Conservation (phyloP, 768 basidiomycete genomes). For the Leccinum fibrillosum region DNA sequence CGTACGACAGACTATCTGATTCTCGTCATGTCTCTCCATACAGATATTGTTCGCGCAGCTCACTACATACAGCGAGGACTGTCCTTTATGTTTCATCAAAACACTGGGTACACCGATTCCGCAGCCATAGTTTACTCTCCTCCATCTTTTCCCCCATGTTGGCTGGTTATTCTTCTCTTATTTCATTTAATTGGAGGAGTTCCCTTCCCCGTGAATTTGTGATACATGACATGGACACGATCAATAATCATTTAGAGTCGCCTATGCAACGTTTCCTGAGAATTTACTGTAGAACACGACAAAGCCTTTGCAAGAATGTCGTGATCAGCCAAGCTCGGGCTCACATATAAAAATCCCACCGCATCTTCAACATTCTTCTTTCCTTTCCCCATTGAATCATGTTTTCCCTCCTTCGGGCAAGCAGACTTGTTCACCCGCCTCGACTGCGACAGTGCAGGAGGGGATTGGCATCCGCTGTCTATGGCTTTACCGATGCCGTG, state of each 20-base stretch:
- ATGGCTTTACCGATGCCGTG: slow-evolving; percentile 84
- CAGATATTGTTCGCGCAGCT: slow-evolving; percentile 25
- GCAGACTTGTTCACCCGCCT: slow-evolving; percentile 21
- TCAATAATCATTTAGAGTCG: slow-evolving; percentile 15
- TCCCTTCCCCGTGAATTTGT: slow-evolving; percentile 23
- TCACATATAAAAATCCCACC: not conserved
- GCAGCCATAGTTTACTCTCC: slow-evolving; percentile 16
- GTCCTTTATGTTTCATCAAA: slow-evolving; percentile 11
- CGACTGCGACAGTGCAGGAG: slow-evolving; percentile 13
- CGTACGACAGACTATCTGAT: slow-evolving; percentile 36
- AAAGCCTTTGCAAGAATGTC: slow-evolving; percentile 17
- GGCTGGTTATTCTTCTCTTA: slow-evolving; percentile 12
- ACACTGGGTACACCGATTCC: slow-evolving; percentile 11
- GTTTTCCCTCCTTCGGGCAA: slow-evolving; percentile 33
- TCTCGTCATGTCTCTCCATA: slow-evolving; percentile 25
- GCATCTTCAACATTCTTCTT: not conserved
- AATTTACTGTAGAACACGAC: not conserved
- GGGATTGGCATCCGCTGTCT: slow-evolving; percentile 46
- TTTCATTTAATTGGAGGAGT: slow-evolving; percentile 24
- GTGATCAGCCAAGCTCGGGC: slow-evolving; percentile 3
- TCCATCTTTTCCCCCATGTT: slow-evolving; percentile 14
- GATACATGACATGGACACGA: slow-evolving; percentile 11
- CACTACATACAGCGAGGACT: slow-evolving; percentile 16
- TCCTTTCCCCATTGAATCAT: slow-evolving; percentile 7
- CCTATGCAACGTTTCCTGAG: not conserved